Percentiles rank a stretch among this genome's conserved stretches.
phyloP scores from a whole-genome alignment of 2,329 filamentous ascomycete species.

The Thelonectria blattea region DNA sequence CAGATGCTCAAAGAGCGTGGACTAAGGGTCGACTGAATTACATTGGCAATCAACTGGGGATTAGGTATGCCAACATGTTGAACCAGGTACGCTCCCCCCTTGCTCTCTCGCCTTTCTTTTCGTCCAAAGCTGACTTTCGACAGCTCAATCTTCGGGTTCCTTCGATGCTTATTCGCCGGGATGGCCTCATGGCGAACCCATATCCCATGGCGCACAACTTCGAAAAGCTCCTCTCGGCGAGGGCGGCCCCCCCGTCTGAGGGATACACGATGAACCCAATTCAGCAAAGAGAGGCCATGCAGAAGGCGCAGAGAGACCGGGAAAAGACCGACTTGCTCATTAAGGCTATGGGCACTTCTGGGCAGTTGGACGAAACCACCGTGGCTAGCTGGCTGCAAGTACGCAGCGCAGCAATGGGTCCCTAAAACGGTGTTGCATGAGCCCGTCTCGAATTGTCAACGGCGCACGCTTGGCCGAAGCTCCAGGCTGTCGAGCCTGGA shows the following conservation, averaged over 20 bases:
- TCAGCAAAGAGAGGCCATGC: constrained; percentile 55
- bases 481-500: neutral
- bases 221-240: constrained; percentile 52
- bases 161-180: constrained; percentile 65
- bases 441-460: neutral
- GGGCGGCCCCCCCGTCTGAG: constrained; percentile 41
- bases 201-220: constrained; percentile 52
- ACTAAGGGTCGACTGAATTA: constrained; percentile 58
- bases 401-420: constrained; percentile 8
- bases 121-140: constrained; percentile 16
- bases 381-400: constrained; percentile 47
- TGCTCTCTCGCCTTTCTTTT: constrained; percentile 10
- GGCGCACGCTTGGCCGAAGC: neutral
- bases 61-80: constrained; percentile 64
- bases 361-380: constrained; percentile 45
- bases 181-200: constrained; percentile 55
- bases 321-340: constrained; percentile 51
- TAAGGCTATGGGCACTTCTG: constrained; percentile 47
- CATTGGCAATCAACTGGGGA: constrained; percentile 62
- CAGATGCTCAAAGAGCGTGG: constrained; percentile 64
- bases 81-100: constrained; percentile 55
- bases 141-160: constrained; percentile 65
- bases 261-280: constrained; percentile 51
- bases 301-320: constrained; percentile 52
- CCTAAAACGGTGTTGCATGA: constrained; percentile 16